Conservation (phyloP, 345 rosid genomes). For the Sonneratia alba region DNA sequence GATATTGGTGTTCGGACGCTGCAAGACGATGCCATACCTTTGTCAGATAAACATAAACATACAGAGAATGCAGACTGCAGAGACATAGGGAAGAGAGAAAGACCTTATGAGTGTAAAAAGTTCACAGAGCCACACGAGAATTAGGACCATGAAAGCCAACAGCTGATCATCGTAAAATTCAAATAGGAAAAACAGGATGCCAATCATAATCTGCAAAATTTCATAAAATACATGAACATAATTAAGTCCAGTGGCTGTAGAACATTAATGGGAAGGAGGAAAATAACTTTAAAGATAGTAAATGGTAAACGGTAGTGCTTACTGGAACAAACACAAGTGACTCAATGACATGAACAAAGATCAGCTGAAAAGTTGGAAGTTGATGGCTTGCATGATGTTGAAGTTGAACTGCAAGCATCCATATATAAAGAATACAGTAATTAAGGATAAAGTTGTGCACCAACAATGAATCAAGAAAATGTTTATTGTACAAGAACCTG, state of each 20-base stretch:
- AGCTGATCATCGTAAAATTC: slow-evolving; percentile 99
- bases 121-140: slow-evolving; percentile 98
- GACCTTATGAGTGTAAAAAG: slow-evolving; percentile 91
- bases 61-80: not conserved
- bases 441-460: not conserved
- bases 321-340: slow-evolving; percentile 99
- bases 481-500: slow-evolving; percentile 40
- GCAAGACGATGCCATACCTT: slow-evolving; percentile 21
- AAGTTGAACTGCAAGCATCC: slow-evolving; percentile 83
- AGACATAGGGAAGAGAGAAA: slow-evolving; percentile 15
- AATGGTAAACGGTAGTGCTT: slow-evolving; percentile 10
- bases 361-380: slow-evolving; percentile 96
- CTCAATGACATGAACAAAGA: slow-evolving; percentile 92
- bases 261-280: not conserved
- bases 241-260: not conserved
- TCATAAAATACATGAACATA: slow-evolving; percentile 2
- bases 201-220: slow-evolving; percentile 91
- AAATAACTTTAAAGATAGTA: not conserved
- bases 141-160: slow-evolving; percentile 94
- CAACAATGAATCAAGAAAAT: not conserved
- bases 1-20: slow-evolving; percentile 97
- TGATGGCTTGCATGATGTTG: slow-evolving; percentile 98
- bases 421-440: not conserved
- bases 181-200: slow-evolving; percentile 88
- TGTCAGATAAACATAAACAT: not conserved